A percentile compares a stretch with the other conserved stretches of the same genome.
Conservation (phyloP, 1,284 basidiomycete species). For the Trametes pubescens region DNA sequence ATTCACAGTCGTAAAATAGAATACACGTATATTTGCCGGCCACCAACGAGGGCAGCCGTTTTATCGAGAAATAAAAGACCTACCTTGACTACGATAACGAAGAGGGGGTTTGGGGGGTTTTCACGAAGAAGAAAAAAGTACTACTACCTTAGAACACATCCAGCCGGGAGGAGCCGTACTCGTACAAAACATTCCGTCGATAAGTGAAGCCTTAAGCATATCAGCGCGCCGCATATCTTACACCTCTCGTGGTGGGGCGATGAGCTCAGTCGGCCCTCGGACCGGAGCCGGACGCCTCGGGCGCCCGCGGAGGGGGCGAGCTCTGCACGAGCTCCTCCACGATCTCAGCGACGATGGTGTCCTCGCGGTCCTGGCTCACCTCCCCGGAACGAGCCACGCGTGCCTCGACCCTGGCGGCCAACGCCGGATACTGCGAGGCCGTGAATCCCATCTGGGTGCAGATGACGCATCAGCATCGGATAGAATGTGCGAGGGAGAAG, state of each 20-base stretch:
- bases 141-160: not conserved
- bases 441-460: slow-evolving; percentile 74
- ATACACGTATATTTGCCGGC: not conserved
- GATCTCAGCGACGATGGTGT: slow-evolving; percentile 61
- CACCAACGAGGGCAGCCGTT: not conserved
- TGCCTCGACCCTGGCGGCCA: slow-evolving; percentile 59
- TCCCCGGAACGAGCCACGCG: slow-evolving; percentile 50
- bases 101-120: not conserved
- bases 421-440: slow-evolving; percentile 57
- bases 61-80: slow-evolving; percentile 3
- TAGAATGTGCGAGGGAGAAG: slow-evolving; percentile 6
- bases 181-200: slow-evolving; percentile 20
- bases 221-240: slow-evolving; percentile 17
- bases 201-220: slow-evolving; percentile 29
- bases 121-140: not conserved
- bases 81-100: slow-evolving; percentile 7
- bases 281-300: slow-evolving; percentile 33
- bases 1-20: not conserved
- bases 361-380: slow-evolving; percentile 45
- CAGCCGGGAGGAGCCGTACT: not conserved
- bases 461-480: slow-evolving; percentile 22
- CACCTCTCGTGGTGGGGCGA: slow-evolving; percentile 1
- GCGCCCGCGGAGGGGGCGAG: slow-evolving; percentile 26
- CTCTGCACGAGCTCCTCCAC: slow-evolving; percentile 57
- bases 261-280: slow-evolving; percentile 14